Percentiles rank a stretch among this genome's conserved stretches.
Evolutionary conservation across 140 eudicot genomes (phyloP).

Genomic region (Stevia rebaudiana): DNA sequence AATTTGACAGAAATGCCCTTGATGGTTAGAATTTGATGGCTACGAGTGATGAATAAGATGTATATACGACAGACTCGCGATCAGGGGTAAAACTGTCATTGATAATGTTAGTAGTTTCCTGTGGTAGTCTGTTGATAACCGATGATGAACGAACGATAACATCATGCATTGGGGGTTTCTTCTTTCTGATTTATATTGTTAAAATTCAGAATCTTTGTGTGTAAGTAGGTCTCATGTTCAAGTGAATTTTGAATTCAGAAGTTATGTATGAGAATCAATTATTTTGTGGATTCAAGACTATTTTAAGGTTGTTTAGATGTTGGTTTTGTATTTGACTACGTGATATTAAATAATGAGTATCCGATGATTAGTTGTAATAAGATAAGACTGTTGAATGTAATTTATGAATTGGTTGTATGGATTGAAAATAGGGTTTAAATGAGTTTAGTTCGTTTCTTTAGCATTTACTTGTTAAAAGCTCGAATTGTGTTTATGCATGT

Average conservation of each 20-base stretch:
- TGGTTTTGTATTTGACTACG: not conserved
- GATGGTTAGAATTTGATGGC: slow-evolving; percentile 11
- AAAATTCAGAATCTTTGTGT: slow-evolving; percentile 10
- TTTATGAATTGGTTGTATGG: not conserved
- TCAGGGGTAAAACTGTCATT: slow-evolving; percentile 22
- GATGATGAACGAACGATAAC: slow-evolving; percentile 20
- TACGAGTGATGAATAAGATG: slow-evolving; percentile 28
- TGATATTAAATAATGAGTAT: not conserved
- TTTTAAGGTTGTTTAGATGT: not conserved
- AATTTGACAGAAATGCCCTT: not conserved
- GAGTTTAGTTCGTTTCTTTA: too few relatives aligned
- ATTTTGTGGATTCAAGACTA: not conserved
- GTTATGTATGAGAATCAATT: not conserved
- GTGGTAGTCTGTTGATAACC: slow-evolving; percentile 4
- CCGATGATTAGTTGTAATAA: slow-evolving; percentile 1
- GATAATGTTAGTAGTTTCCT: slow-evolving; percentile 9
- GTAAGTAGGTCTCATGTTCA: not conserved
- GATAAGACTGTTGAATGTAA: not conserved
- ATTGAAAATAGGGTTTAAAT: too few relatives aligned
- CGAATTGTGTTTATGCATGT: too few relatives aligned
- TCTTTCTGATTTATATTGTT: slow-evolving; percentile 15
- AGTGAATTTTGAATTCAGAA: not conserved
- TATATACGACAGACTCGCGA: slow-evolving; percentile 27
- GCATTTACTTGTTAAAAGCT: too few relatives aligned
- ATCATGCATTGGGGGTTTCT: not conserved